phyloP scores from a whole-genome alignment of 2,329 filamentous ascomycete species.

The Aspergillus melleus region DNA sequence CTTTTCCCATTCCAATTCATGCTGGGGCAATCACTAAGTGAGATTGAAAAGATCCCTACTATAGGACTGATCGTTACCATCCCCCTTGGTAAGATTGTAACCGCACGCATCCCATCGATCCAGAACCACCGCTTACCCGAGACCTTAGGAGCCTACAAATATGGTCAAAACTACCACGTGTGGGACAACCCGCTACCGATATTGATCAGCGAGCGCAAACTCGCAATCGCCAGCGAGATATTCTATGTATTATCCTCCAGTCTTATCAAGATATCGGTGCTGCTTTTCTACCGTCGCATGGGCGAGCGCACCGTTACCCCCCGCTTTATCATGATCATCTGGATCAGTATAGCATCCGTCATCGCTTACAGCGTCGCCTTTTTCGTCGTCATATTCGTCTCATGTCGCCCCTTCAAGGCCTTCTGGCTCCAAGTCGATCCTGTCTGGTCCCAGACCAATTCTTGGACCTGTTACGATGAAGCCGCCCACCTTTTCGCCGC shows the following conservation, averaged over 20 bases:
- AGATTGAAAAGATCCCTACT: background rate
- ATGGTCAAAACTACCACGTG: constrained; percentile 7
- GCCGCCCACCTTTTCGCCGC: constrained; percentile 5
- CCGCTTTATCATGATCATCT: constrained; percentile 2
- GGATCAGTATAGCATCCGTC: constrained; percentile 7
- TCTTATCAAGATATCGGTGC: constrained; percentile 1
- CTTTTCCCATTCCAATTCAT: background rate
- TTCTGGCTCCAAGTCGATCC: constrained; percentile 10
- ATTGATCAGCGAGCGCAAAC: constrained; percentile 4
- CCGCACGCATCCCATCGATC: background rate
- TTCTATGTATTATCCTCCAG: constrained; percentile 3
- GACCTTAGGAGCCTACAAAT: constrained; percentile 1
- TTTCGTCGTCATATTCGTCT: constrained; percentile 5
- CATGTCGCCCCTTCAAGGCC: constrained; percentile 4
- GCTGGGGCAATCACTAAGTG: background rate
- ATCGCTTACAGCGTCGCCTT: constrained; percentile 8
- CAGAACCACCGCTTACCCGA: background rate
- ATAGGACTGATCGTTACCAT: background rate
- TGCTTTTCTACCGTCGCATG: constrained; percentile 12
- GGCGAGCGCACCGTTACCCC: constrained; percentile 7
- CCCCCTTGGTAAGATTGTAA: background rate
- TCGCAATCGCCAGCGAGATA: background rate
- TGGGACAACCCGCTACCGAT: constrained; percentile 6
- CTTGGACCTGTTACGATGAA: constrained; percentile 6
- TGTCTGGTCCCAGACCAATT: background rate